phyloP scores from a whole-genome alignment of 1,284 basidiomycete genomes.

The Sphagnurus paluster region DNA sequence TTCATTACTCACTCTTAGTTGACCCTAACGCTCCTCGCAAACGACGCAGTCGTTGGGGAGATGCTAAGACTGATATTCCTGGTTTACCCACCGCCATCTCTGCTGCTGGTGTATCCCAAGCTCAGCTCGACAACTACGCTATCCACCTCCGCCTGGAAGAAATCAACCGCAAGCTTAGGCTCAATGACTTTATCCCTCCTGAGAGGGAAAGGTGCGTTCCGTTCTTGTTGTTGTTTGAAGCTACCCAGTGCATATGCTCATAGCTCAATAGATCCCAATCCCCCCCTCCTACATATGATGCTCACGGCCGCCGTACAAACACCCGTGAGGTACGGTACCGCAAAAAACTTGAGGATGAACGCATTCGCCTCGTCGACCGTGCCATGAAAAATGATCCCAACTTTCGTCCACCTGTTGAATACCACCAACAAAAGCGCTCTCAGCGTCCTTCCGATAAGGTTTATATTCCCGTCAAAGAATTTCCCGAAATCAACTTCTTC shows the following conservation, averaged over 20 bases:
- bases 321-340: slow-evolving; percentile 97
- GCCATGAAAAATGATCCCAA: slow-evolving; percentile 98
- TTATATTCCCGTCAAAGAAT: slow-evolving; percentile 99
- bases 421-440: slow-evolving; percentile 90
- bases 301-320: slow-evolving; percentile 95
- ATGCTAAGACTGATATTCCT: slow-evolving; percentile 84
- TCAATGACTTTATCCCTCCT: slow-evolving; percentile 95
- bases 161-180: slow-evolving; percentile 91
- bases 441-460: slow-evolving; percentile 96
- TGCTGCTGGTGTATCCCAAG: slow-evolving; percentile 86
- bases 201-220: slow-evolving; percentile 87
- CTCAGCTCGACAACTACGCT: slow-evolving; percentile 94
- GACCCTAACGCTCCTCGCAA: slow-evolving; percentile 85
- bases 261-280: slow-evolving; percentile 75
- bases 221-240: slow-evolving; percentile 2
- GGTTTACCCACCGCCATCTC: slow-evolving; percentile 92
- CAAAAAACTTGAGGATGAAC: slow-evolving; percentile 97
- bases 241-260: slow-evolving; percentile 28
- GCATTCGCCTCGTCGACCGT: slow-evolving; percentile 89
- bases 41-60: slow-evolving; percentile 94
- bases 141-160: slow-evolving; percentile 95
- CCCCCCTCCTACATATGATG: slow-evolving; percentile 96
- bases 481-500: slow-evolving; percentile 99
- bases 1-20: slow-evolving; percentile 50
- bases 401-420: slow-evolving; percentile 95